Evolutionary conservation across 805 yeast species (phyloP).

Genomic region (Novakomyces olei): DNA sequence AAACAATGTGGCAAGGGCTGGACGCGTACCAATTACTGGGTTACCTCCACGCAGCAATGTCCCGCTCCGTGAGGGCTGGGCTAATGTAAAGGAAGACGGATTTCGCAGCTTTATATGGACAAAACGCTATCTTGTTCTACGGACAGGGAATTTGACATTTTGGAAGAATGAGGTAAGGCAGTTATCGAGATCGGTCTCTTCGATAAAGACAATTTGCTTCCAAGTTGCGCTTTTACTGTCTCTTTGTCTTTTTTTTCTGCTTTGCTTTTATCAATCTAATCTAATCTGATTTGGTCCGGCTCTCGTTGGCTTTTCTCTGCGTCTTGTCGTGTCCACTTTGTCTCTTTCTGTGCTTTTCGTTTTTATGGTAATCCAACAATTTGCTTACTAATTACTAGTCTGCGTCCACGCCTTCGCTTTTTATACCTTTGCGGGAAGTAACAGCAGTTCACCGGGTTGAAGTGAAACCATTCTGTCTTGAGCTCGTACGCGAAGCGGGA

Average conservation of each 20-base stretch:
- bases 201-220: neutral
- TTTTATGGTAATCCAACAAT: too few species aligned
- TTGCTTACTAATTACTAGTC: too few species aligned
- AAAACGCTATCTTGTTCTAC: conserved; percentile 56
- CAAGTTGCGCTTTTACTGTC: too few species aligned
- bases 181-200: conserved; percentile 5
- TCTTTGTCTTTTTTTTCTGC: neutral
- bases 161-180: conserved; percentile 72
- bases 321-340: too few species aligned
- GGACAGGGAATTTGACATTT: conserved; percentile 55
- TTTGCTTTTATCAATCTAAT: neutral
- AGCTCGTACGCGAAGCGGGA: conserved; percentile 24
- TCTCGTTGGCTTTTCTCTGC: too few species aligned
- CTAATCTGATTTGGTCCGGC: too few species aligned
- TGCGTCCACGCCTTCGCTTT: conserved; percentile 4
- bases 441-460: conserved; percentile 45
- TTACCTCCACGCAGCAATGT: too few species aligned
- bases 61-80: conserved; percentile 56
- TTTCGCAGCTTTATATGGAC: conserved; percentile 80
- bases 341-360: too few species aligned
- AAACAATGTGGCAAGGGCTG: too few species aligned
- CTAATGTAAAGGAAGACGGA: conserved; percentile 81
- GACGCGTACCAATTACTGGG: too few species aligned
- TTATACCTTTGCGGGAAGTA: conserved; percentile 30
- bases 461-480: conserved; percentile 60